Percentiles rank a stretch among this genome's conserved stretches.
Conservation (phyloP, 495 filamentous ascomycete genomes). For the Penicillium antarcticum region DNA sequence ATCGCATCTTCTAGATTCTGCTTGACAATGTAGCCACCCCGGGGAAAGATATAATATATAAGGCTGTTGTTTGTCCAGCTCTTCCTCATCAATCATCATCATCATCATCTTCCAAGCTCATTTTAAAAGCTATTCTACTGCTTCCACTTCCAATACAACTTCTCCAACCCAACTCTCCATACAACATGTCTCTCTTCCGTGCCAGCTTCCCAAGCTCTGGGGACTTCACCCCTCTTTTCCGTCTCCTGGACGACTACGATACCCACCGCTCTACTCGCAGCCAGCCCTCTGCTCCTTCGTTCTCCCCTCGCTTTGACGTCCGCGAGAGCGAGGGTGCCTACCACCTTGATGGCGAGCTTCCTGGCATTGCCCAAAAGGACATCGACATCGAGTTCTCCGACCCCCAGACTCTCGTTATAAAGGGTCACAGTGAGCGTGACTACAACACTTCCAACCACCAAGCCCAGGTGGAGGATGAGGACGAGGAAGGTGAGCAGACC, state of each 20-base stretch:
- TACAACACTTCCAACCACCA: slow-evolving; percentile 47
- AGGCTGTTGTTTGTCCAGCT: not conserved
- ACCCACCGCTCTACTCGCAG: slow-evolving; percentile 31
- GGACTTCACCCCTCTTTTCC: slow-evolving; percentile 45
- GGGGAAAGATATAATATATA: not conserved
- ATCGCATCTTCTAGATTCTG: not conserved
- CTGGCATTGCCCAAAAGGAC: slow-evolving; percentile 76
- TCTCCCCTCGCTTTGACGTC: slow-evolving; percentile 80
- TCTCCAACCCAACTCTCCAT: slow-evolving; percentile 3
- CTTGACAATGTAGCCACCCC: not conserved
- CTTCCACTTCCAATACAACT: slow-evolving; percentile 7
- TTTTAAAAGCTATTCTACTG: not conserved
- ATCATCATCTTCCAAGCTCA: not conserved
- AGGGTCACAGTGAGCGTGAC: slow-evolving; percentile 56
- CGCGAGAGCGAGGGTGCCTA: slow-evolving; percentile 67
- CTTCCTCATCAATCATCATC: not conserved
- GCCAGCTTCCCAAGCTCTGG: slow-evolving; percentile 25
- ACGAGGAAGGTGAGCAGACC: slow-evolving; percentile 26
- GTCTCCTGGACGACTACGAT: slow-evolving; percentile 45
- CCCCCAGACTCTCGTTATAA: slow-evolving; percentile 70
- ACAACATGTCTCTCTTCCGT: slow-evolving; percentile 40
- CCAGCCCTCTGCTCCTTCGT: slow-evolving; percentile 38
- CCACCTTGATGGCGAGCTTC: slow-evolving; percentile 86
- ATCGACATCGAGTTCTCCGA: slow-evolving; percentile 86
- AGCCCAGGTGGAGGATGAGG: slow-evolving; percentile 45